phyloP scores from a whole-genome alignment of 2,329 filamentous ascomycete species.

The Raffaelea arxii region DNA sequence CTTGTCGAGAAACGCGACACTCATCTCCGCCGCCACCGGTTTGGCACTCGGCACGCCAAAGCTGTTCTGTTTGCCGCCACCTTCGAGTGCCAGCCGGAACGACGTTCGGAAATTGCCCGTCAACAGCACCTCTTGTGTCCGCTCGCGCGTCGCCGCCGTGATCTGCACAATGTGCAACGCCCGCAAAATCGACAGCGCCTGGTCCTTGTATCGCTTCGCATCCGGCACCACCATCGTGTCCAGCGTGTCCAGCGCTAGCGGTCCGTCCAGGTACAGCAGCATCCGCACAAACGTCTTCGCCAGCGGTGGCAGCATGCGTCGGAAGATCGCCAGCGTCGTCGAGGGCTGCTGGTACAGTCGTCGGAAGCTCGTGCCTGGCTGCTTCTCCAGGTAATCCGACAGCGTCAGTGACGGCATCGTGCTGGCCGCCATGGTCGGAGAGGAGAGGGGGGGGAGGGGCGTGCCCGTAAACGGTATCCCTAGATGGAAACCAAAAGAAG shows the following conservation, averaged over 20 bases:
- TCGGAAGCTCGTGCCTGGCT: conserved; percentile 80
- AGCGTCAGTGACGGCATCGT: conserved; percentile 43
- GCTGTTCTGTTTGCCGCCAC: conserved; percentile 73
- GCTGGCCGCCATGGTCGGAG: conserved; percentile 33
- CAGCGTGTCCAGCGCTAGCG: conserved; percentile 69
- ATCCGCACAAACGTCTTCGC: conserved; percentile 96
- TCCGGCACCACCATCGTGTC: conserved; percentile 75
- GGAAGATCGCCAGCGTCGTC: conserved; percentile 88
- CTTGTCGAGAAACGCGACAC: conserved; percentile 65
- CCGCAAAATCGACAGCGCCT: conserved; percentile 70
- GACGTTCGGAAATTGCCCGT: conserved; percentile 76
- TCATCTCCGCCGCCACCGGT: conserved; percentile 52
- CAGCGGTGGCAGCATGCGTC: conserved; percentile 90
- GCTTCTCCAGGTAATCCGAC: conserved; percentile 87
- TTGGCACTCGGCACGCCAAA: conserved; percentile 78
- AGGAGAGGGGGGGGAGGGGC: neutral
- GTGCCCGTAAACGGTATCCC: no score
- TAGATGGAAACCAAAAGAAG: no score
- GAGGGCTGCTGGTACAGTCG: conserved; percentile 94
- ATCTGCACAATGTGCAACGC: conserved; percentile 78
- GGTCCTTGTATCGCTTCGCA: conserved; percentile 62
- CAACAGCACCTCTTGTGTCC: conserved; percentile 63
- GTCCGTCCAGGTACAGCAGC: conserved; percentile 79
- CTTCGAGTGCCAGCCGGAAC: conserved; percentile 77
- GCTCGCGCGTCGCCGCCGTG: conserved; percentile 48